A percentile compares a stretch with the other conserved stretches of the same genome.
These are phyloP conservation scores for Pisolithus sp. DNA, from an alignment of 768 basidiomycete genomes.

Conservation along the genomic window DNA sequence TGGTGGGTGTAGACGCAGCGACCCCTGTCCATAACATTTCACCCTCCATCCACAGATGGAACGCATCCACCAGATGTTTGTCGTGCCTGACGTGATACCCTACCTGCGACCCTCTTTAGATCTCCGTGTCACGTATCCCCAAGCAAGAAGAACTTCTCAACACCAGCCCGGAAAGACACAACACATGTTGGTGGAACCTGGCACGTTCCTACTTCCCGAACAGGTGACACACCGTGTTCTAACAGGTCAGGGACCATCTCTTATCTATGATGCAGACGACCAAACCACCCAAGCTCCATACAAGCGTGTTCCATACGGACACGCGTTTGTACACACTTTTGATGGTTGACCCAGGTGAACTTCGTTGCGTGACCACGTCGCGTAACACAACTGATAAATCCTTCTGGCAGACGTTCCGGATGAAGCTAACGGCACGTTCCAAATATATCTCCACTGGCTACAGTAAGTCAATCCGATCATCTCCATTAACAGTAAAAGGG, in stretches of 20 bases:
- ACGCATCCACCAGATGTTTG: conserved; percentile 83
- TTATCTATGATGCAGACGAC: conserved; percentile 39
- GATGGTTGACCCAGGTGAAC: conserved; percentile 77
- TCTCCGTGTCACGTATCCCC: conserved; percentile 57
- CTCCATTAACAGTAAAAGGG: conserved; percentile 9
- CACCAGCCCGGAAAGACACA: conserved; percentile 16
- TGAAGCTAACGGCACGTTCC: conserved; percentile 54
- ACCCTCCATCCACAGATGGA: conserved; percentile 63
- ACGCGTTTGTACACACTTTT: conserved; percentile 80
- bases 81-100: conserved; percentile 83
- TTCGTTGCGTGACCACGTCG: conserved; percentile 17
- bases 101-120: conserved; percentile 67
- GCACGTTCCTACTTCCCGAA: conserved; percentile 56
- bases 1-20: conserved; percentile 38
- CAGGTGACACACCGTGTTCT: conserved; percentile 43
- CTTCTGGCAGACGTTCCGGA: conserved; percentile 72
- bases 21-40: not conserved
- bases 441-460: conserved; percentile 79
- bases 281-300: conserved; percentile 56
- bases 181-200: conserved; percentile 55
- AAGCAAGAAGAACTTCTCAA: conserved; percentile 18
- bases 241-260: not conserved
- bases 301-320: conserved; percentile 78
- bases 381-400: conserved; percentile 6
- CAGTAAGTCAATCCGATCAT: conserved; percentile 42